These are phyloP conservation scores for Taxawa tesnikishii DNA, from an alignment of 2,329 filamentous ascomycete genomes.

Conservation along the genomic window DNA sequence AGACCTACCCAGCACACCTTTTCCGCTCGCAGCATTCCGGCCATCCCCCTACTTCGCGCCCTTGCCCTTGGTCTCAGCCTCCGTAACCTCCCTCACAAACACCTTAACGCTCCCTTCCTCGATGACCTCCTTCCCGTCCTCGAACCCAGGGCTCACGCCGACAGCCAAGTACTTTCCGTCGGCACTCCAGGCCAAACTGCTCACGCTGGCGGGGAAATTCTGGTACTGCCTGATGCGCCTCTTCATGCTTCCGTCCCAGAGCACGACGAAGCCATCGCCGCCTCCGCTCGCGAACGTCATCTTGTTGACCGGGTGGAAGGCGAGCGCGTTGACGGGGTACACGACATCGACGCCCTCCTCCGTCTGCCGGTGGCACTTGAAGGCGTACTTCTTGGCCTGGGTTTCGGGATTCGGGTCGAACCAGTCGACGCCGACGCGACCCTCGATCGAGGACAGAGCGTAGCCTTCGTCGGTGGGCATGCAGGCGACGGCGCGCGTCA, in stretches of 20 bases:
- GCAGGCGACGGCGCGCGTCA: slow-evolving; percentile 83
- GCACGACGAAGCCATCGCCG: slow-evolving; percentile 78
- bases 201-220: slow-evolving; percentile 67
- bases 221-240: slow-evolving; percentile 81
- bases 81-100: slow-evolving; percentile 69
- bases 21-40: too few species aligned
- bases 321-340: slow-evolving; percentile 80
- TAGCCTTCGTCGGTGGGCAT: slow-evolving; percentile 97
- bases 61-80: slow-evolving; percentile 82
- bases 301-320: slow-evolving; percentile 63
- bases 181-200: slow-evolving; percentile 61
- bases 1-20: too few species aligned
- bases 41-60: slow-evolving; percentile 50
- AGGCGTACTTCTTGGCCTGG: slow-evolving; percentile 90
- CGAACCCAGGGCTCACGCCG: slow-evolving; percentile 74
- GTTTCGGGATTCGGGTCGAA: slow-evolving; percentile 82
- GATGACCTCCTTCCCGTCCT: slow-evolving; percentile 74
- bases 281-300: slow-evolving; percentile 85
- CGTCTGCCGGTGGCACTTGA: slow-evolving; percentile 90
- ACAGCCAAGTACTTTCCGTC: slow-evolving; percentile 71
- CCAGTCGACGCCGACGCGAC: slow-evolving; percentile 93
- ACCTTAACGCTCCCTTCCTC: slow-evolving; percentile 59
- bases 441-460: slow-evolving; percentile 84
- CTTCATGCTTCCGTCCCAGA: slow-evolving; percentile 90
- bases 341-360: slow-evolving; percentile 59